A percentile compares a stretch with the other conserved stretches of the same genome.
phyloP scores from a whole-genome alignment of 2,329 filamentous ascomycete species.

The Tympanopsis confertula region DNA sequence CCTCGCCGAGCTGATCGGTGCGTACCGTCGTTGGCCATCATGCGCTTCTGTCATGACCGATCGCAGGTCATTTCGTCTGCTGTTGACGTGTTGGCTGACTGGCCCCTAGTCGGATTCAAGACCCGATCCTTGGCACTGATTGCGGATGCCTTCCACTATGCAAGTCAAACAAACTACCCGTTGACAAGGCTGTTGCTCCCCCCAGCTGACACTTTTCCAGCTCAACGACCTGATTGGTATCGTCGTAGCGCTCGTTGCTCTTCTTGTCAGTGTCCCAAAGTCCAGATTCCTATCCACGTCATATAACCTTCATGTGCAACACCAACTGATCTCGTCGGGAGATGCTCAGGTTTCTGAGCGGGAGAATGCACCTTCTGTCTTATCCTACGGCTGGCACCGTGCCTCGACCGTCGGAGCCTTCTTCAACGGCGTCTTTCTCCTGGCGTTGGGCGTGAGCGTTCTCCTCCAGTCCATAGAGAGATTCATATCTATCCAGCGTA shows the following conservation, averaged over 20 bases:
- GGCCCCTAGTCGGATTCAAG: constrained; percentile 46
- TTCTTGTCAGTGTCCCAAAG: constrained; percentile 35
- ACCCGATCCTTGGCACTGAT: constrained; percentile 62
- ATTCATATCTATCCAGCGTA: constrained; percentile 46
- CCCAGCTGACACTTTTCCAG: constrained; percentile 18
- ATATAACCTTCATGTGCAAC: neutral
- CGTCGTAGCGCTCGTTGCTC: constrained; percentile 50
- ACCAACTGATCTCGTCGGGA: neutral
- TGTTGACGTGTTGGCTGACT: neutral
- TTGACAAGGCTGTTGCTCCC: neutral
- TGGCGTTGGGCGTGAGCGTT: constrained; percentile 63
- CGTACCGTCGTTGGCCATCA: constrained; percentile 4
- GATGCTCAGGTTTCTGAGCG: constrained; percentile 39
- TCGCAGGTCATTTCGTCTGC: neutral
- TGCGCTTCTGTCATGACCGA: neutral
- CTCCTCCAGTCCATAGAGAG: constrained; percentile 63
- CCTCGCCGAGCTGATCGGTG: constrained; percentile 36
- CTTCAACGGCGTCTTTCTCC: constrained; percentile 67
- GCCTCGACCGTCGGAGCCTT: constrained; percentile 67
- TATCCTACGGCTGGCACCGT: constrained; percentile 68
- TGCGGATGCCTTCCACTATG: constrained; percentile 71
- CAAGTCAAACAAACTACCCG: constrained; percentile 20
- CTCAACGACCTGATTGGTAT: constrained; percentile 63
- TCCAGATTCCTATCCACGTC: neutral
- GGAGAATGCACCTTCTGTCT: constrained; percentile 38